Base-by-base conservation (phyloP, 1,284 basidiomycete species). In the Agroathelia rolfsii region DNA sequence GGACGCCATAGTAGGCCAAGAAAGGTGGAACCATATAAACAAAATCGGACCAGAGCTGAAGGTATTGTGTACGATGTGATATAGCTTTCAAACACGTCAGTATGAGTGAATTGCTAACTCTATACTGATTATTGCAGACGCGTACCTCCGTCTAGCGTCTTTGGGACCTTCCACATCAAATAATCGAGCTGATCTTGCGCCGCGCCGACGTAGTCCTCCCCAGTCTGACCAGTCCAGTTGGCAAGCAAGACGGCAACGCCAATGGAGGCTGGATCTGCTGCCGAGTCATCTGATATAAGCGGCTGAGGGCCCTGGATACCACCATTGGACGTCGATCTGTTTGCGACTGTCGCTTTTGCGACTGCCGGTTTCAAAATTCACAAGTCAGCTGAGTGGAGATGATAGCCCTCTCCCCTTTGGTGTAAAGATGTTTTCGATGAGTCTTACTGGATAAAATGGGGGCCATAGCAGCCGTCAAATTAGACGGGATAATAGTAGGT, bases 11-110 rank as follows among this genome's bases (percentile, higher is more conserved):
- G 56, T 84, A 90, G 0, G 92, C 88, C 6, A 96, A 56, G 57
- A 93, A 95, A 0, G 92, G 92, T 0, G 92, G 90, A 0, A 84
- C 82, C 88, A 93, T 89, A 56, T 84, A 89, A 5, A 85, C 66
- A 36, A 65, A 86, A 51, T 86, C 83, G 27, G 70, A 56, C 72
- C 66, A 85, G 9, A 85, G 62, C 47, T 86, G 80, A 2, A 82
- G 59, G 47, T 79, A 58, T 2, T 64, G 60, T 7, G 61, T 61
- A 2, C 80, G 65, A 52, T 93, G 89, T 2, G 84, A 89, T 20
- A 93, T 76, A 0, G 88, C 88, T n/a, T n/a, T n/a, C n/a, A n/a
- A n/a, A n/a, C n/a, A n/a, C n/a, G n/a, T n/a, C n/a, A n/a, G n/a
- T n/a, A n/a, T n/a, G n/a, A n/a, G n/a, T n/a, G n/a, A n/a, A n/a